These are phyloP conservation scores for Suillus clintonianus DNA, from an alignment of 768 basidiomycete genomes.

Conservation along the genomic window DNA sequence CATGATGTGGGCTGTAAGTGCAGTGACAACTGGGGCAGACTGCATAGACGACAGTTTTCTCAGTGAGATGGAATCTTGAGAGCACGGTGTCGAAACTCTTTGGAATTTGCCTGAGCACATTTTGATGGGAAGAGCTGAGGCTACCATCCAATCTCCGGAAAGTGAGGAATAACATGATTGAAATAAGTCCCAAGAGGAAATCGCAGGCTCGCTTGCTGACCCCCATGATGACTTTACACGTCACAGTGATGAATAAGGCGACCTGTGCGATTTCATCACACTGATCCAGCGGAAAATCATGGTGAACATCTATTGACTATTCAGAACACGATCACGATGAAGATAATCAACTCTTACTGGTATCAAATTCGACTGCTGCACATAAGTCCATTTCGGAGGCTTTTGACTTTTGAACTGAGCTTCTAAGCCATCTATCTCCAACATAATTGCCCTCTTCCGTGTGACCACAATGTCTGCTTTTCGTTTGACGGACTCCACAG, in stretches of 20 bases:
- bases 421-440: not conserved
- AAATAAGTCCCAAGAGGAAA: slow-evolving; percentile 21
- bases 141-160: not conserved
- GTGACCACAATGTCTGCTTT: not conserved
- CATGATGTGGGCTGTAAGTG: not conserved
- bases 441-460: not conserved
- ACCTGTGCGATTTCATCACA: not conserved
- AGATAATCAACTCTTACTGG: not conserved
- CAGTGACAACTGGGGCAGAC: slow-evolving; percentile 6
- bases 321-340: not conserved
- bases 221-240: slow-evolving; percentile 14
- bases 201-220: slow-evolving; percentile 9
- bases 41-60: not conserved
- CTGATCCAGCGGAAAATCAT: not conserved
- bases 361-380: not conserved
- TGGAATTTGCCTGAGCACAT: not conserved
- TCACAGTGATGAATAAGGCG: not conserved
- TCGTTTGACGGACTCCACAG: not conserved
- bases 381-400: not conserved
- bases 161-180: not conserved
- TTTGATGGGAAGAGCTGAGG: slow-evolving; percentile 2
- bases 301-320: not conserved
- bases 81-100: not conserved
- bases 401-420: not conserved
- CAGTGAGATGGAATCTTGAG: too few relatives aligned